phyloP scores from a whole-genome alignment of 768 basidiomycete species.

The Mycena olivaceomarginata region DNA sequence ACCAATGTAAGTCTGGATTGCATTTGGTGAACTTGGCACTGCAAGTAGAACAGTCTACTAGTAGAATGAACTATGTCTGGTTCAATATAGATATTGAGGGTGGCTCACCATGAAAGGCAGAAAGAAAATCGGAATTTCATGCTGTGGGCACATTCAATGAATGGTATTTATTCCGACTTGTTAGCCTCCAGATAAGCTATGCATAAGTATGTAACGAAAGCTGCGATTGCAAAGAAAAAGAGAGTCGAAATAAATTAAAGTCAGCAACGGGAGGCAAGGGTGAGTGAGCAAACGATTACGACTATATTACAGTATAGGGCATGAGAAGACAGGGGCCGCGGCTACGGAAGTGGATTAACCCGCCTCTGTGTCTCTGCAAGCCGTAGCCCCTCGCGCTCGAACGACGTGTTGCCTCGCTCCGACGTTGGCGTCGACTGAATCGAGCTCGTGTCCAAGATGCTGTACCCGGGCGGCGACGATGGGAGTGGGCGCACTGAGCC shows the following conservation, averaged over 20 bases:
- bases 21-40: too few species aligned
- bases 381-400: conserved; percentile 22
- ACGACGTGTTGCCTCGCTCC: background rate
- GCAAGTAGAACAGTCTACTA: too few species aligned
- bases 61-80: too few species aligned
- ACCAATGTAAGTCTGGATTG: too few species aligned
- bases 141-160: too few species aligned
- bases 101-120: too few species aligned
- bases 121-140: too few species aligned
- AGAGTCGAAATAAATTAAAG: conserved; percentile 19
- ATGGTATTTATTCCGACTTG: too few species aligned
- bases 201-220: conserved; percentile 19
- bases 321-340: too few species aligned
- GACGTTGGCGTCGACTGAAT: conserved; percentile 16
- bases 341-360: conserved; percentile 30
- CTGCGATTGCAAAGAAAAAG: conserved; percentile 14
- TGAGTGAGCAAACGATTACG: conserved; percentile 15
- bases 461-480: conserved; percentile 9
- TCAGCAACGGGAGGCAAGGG: background rate
- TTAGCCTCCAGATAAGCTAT: too few species aligned
- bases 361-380: conserved; percentile 35
- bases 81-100: too few species aligned
- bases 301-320: conserved; percentile 24
- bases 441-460: conserved; percentile 5
- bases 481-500: conserved; percentile 21